phyloP scores from a whole-genome alignment of 2,329 filamentous ascomycete species.

The Teratosphaeria pseudoeucalypti region DNA sequence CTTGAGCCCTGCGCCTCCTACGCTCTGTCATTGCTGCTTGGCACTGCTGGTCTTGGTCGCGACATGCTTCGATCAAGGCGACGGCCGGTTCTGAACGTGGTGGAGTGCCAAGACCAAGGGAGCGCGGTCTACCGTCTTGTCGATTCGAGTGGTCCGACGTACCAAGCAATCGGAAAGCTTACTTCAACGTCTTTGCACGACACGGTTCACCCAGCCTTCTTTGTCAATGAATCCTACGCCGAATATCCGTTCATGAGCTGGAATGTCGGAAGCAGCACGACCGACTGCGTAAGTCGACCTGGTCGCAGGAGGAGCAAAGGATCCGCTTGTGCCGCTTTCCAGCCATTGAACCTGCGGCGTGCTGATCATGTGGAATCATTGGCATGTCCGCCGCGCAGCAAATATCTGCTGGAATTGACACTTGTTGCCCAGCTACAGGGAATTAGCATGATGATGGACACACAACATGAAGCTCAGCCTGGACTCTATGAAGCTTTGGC shows the following conservation, averaged over 20 bases:
- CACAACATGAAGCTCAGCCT: neutral
- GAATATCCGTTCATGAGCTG: neutral
- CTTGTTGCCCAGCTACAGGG: neutral
- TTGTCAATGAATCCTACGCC: neutral
- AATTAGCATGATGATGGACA: too few relatives aligned
- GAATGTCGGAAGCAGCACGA: neutral
- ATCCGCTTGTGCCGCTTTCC: neutral
- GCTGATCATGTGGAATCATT: neutral
- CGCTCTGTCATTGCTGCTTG: neutral
- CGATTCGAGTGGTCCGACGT: neutral
- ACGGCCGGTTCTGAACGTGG: neutral
- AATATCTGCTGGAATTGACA: neutral
- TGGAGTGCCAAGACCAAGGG: neutral
- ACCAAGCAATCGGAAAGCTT: neutral
- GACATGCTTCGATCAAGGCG: neutral
- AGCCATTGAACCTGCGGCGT: neutral
- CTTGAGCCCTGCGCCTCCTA: neutral
- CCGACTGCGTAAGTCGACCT: neutral
- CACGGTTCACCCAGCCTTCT: neutral
- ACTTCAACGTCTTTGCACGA: neutral
- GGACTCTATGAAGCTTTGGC: neutral
- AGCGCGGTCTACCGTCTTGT: neutral
- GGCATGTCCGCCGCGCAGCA: neutral
- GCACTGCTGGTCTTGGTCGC: neutral
- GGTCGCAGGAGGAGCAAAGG: neutral